These are phyloP conservation scores for Cyphellophora europaea DNA, from an alignment of 2,329 filamentous ascomycete species.

Conservation along the genomic window DNA sequence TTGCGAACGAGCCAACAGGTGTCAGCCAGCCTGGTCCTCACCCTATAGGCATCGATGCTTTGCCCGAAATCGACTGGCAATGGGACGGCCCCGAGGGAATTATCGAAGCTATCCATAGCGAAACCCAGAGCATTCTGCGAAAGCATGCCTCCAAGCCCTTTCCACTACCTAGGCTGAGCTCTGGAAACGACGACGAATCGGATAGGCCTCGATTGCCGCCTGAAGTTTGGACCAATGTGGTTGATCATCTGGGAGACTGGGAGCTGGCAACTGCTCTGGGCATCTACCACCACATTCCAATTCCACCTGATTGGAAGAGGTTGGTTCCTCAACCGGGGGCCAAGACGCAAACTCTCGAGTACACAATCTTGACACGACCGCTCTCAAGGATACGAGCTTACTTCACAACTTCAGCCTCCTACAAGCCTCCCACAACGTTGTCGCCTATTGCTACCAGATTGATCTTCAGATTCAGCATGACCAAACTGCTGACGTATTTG, in stretches of 20 bases:
- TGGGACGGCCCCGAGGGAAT: slow-evolving; percentile 20
- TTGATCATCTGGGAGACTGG: slow-evolving; percentile 82
- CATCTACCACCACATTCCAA: slow-evolving; percentile 67
- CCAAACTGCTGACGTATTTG: slow-evolving; percentile 65
- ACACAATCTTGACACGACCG: slow-evolving; percentile 67
- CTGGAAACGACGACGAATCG: slow-evolving; percentile 25
- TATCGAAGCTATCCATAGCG: slow-evolving; percentile 16
- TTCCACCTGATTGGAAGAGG: slow-evolving; percentile 63
- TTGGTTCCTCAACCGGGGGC: slow-evolving; percentile 56
- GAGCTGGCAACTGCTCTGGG: slow-evolving; percentile 74
- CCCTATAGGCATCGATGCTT: slow-evolving; percentile 37
- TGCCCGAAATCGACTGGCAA: slow-evolving; percentile 21
- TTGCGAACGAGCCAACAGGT: slow-evolving; percentile 46
- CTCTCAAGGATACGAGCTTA: slow-evolving; percentile 63
- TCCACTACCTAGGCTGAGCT: slow-evolving; percentile 26
- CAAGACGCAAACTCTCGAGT: slow-evolving; percentile 71
- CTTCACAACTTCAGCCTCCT: slow-evolving; percentile 56
- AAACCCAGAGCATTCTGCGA: slow-evolving; percentile 15
- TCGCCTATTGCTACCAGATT: slow-evolving; percentile 77
- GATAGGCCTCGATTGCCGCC: slow-evolving; percentile 51
- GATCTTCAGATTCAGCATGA: slow-evolving; percentile 83
- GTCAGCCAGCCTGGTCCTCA: slow-evolving; percentile 31
- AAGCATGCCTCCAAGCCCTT: slow-evolving; percentile 5
- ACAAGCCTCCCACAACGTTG: slow-evolving; percentile 50
- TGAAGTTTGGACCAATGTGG: slow-evolving; percentile 82